phyloP scores from a whole-genome alignment of 768 basidiomycete genomes.

The Macrocybe gigantea region DNA sequence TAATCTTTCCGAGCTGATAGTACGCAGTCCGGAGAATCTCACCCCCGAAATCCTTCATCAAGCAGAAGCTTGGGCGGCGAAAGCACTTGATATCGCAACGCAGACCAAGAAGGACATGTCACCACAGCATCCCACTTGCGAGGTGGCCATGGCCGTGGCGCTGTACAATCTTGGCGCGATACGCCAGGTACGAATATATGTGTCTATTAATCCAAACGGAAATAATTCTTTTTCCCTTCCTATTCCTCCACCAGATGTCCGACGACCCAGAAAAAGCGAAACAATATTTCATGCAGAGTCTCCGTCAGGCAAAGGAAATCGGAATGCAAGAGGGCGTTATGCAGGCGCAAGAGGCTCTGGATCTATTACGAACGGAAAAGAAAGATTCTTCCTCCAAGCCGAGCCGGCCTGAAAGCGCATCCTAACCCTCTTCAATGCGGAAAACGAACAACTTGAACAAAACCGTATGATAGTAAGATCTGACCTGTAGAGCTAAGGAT shows the following conservation, averaged over 20 bases:
- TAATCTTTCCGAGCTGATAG: slow-evolving; percentile 36
- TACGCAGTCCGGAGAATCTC: slow-evolving; percentile 22
- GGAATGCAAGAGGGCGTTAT: slow-evolving; percentile 26
- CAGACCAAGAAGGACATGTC: slow-evolving; percentile 19
- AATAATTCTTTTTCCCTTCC: neutral
- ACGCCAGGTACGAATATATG: slow-evolving; percentile 34
- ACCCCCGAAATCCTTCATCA: slow-evolving; percentile 28
- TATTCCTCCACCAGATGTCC: slow-evolving; percentile 22
- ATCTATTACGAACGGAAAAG: no score
- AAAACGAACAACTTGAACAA: no score
- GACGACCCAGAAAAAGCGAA: slow-evolving; percentile 31
- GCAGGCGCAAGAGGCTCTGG: slow-evolving; percentile 24
- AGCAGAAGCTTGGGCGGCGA: slow-evolving; percentile 60
- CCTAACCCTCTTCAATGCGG: no score
- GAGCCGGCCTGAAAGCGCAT: no score
- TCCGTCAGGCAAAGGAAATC: slow-evolving; percentile 31
- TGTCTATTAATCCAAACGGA: neutral
- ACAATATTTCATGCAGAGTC: slow-evolving; percentile 22
- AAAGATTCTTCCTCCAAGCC: no score
- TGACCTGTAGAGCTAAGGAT: no score
- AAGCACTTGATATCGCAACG: slow-evolving; percentile 33
- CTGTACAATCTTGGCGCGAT: slow-evolving; percentile 59
- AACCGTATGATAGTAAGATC: no score
- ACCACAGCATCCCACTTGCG: slow-evolving; percentile 33
- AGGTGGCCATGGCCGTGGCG: slow-evolving; percentile 48